Conservation (phyloP, 176 grass and related monocot species). For the Rhynchospora tenuis region DNA sequence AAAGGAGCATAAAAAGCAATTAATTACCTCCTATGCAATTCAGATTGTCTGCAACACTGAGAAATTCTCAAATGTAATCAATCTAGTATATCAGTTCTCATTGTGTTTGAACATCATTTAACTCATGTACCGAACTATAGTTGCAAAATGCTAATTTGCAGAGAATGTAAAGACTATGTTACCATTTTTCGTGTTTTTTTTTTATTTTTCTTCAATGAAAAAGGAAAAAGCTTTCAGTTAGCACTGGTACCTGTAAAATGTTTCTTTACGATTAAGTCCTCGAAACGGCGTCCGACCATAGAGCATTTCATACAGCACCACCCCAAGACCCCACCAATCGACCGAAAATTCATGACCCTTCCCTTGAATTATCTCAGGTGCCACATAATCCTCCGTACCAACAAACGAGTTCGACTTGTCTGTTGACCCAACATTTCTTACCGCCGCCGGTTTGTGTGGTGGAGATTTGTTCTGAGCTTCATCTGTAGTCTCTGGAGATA, state of each 20-base stretch:
- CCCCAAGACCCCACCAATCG: constrained; percentile 89
- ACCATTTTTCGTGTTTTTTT: background rate
- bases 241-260: constrained; percentile 74
- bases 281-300: constrained; percentile 94
- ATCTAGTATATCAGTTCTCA: background rate
- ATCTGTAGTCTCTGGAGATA: constrained; percentile 15
- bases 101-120: background rate
- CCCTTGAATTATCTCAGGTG: constrained; percentile 90
- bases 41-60: background rate
- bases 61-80: background rate
- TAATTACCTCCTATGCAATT: background rate
- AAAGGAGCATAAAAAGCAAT: background rate
- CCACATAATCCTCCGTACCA: constrained; percentile 96
- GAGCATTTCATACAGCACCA: constrained; percentile 97
- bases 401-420: constrained; percentile 96
- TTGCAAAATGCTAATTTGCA: background rate
- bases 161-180: background rate
- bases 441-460: constrained; percentile 37
- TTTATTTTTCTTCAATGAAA: background rate
- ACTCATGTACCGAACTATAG: background rate
- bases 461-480: background rate
- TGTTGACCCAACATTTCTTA: constrained; percentile 30
- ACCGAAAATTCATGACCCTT: constrained; percentile 88
- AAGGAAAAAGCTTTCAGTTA: background rate
- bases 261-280: constrained; percentile 92